These are phyloP conservation scores for Ophiostoma himal-ulmi DNA, from an alignment of 2,329 filamentous ascomycete species.

Conservation along the genomic window DNA sequence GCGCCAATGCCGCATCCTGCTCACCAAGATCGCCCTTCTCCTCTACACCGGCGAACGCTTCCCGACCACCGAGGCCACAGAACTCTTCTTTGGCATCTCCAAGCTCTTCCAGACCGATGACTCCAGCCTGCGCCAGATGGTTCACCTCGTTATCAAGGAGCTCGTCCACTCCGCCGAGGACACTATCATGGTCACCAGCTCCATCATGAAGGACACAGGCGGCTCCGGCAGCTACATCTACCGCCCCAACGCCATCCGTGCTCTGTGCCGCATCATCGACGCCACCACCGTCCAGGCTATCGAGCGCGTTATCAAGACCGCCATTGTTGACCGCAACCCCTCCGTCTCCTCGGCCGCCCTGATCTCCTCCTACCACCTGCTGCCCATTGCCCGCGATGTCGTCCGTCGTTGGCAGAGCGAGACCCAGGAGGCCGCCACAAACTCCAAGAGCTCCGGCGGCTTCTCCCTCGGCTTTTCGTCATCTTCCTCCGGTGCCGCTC, in stretches of 20 bases:
- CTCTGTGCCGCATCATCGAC: constrained; percentile 93
- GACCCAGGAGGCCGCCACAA: constrained; percentile 91
- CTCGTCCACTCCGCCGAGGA: constrained; percentile 91
- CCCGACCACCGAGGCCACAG: constrained; percentile 93
- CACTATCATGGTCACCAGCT: constrained; percentile 99
- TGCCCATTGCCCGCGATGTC: constrained; percentile 91
- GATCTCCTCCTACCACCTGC: constrained; percentile 94
- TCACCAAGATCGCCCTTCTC: constrained; percentile 94
- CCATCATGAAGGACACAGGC: constrained; percentile 99
- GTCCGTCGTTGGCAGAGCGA: constrained; percentile 98
- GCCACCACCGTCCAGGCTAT: constrained; percentile 95
- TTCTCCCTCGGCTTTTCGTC: constrained; percentile 89
- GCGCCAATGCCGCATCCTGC: constrained; percentile 91
- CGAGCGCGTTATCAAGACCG: constrained; percentile 97
- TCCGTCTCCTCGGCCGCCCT: constrained; percentile 94
- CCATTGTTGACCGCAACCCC: constrained; percentile 97
- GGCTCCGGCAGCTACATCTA: constrained; percentile 91
- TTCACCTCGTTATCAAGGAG: constrained; percentile 97
- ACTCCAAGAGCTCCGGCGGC: constrained; percentile 78
- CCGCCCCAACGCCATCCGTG: constrained; percentile 91
- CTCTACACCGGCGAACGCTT: constrained; percentile 97
- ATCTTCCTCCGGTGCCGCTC: constrained; percentile 60
- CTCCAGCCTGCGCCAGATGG: constrained; percentile 96
- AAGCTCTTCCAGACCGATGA: constrained; percentile 99
- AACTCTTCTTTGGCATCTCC: constrained; percentile 97